A percentile compares a stretch with the other conserved stretches of the same genome.
Conservation (phyloP, 352 stramenopile species). For the Phytophthora hybrid region DNA sequence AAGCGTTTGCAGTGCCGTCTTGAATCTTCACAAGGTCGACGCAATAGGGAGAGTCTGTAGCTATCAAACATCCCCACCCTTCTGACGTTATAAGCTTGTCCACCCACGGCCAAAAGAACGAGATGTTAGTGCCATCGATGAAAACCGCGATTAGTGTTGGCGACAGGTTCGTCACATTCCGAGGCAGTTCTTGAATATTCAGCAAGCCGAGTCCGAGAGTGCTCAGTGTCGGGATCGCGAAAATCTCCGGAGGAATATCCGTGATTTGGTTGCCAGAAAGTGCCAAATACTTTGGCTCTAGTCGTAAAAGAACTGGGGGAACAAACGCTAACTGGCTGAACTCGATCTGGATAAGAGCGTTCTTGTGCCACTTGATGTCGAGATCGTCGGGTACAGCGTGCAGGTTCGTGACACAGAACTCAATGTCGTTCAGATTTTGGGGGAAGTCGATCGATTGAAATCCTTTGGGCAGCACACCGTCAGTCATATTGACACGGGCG, state of each 20-base stretch:
- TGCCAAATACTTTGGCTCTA: conserved; percentile 27
- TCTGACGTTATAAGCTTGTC: conserved; percentile 3
- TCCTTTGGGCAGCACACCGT: conserved; percentile 28
- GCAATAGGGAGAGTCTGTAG: conserved; percentile 12
- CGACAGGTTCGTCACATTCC: conserved; percentile 19
- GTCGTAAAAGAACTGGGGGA: conserved; percentile 10
- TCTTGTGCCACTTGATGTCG: conserved; percentile 32
- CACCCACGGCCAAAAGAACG: conserved; percentile 2
- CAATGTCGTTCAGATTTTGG: conserved; percentile 33
- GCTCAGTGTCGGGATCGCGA: conserved; percentile 13
- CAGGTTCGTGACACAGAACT: conserved; percentile 47
- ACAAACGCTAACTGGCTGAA: conserved; percentile 18
- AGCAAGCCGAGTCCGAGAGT: conserved; percentile 13
- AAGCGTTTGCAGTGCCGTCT: neutral
- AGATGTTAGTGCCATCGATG: neutral
- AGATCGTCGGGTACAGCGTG: conserved; percentile 34
- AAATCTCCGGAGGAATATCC: conserved; percentile 24
- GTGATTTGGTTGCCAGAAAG: conserved; percentile 34
- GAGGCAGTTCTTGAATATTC: conserved; percentile 22
- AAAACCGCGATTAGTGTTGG: neutral
- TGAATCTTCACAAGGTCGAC: conserved; percentile 13
- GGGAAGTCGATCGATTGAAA: conserved; percentile 43
- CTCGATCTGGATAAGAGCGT: conserved; percentile 30
- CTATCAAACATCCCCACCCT: neutral
- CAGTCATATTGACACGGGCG: conserved; percentile 33